A percentile compares a stretch with the other conserved stretches of the same genome.
phyloP scores from a whole-genome alignment of 1,284 basidiomycete species.

The Anthracocystis setariae region DNA sequence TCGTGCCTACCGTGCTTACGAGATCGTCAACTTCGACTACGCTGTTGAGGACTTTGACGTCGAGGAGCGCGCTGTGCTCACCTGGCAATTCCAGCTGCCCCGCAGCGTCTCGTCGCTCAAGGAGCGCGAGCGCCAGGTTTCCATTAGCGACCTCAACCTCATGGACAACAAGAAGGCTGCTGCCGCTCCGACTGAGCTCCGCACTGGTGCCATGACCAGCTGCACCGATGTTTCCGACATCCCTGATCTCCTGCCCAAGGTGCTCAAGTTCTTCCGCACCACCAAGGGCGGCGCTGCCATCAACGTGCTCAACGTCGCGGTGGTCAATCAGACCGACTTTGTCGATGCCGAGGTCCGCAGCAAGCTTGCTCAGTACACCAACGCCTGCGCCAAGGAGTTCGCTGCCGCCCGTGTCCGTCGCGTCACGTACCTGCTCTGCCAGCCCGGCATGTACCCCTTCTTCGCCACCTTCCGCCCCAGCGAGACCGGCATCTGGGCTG shows the following conservation, averaged over 20 bases:
- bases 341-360: slow-evolving; percentile 82
- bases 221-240: slow-evolving; percentile 56
- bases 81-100: slow-evolving; percentile 72
- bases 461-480: slow-evolving; percentile 87
- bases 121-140: slow-evolving; percentile 64
- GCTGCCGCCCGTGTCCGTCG: slow-evolving; percentile 84
- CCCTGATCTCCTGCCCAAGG: slow-evolving; percentile 54
- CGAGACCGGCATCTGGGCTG: slow-evolving; percentile 80
- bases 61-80: slow-evolving; percentile 69
- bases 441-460: slow-evolving; percentile 88
- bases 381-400: slow-evolving; percentile 76
- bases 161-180: slow-evolving; percentile 51
- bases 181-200: slow-evolving; percentile 45
- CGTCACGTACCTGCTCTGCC: slow-evolving; percentile 90
- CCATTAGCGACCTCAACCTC: slow-evolving; percentile 61
- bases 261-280: slow-evolving; percentile 58
- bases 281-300: slow-evolving; percentile 44
- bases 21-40: slow-evolving; percentile 89
- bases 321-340: slow-evolving; percentile 76
- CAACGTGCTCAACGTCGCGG: slow-evolving; percentile 81
- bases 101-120: slow-evolving; percentile 45
- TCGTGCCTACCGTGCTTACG: slow-evolving; percentile 95
- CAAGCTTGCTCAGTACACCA: slow-evolving; percentile 79
- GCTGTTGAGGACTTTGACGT: slow-evolving; percentile 76
- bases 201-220: slow-evolving; percentile 66